phyloP scores from a whole-genome alignment of 805 yeast genomes.

The Schwanniomyces polymorphus region DNA sequence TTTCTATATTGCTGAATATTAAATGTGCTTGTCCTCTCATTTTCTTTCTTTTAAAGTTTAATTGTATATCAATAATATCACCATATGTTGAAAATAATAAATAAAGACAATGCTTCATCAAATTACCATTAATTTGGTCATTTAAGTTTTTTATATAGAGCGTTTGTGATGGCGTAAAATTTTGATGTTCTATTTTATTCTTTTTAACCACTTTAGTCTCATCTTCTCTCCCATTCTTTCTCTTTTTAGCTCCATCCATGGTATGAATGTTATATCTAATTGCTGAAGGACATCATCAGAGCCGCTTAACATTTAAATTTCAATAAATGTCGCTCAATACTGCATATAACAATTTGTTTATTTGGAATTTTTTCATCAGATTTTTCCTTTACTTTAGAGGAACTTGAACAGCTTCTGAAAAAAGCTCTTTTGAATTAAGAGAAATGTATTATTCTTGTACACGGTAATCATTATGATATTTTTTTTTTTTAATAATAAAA shows the following conservation, averaged over 20 bases:
- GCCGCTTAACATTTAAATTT: too few relatives aligned
- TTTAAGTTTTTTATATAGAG: conserved; percentile 60
- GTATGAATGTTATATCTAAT: neutral
- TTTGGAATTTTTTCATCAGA: too few relatives aligned
- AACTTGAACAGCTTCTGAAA: too few relatives aligned
- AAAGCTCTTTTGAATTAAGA: too few relatives aligned
- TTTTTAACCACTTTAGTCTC: conserved; percentile 3
- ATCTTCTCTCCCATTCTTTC: neutral
- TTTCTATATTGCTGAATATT: conserved; percentile 46
- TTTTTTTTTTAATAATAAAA: too few relatives aligned
- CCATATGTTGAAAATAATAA: conserved; percentile 63
- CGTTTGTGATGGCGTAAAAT: conserved; percentile 37
- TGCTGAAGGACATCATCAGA: too few relatives aligned
- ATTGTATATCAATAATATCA: conserved; percentile 55
- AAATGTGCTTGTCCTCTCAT: conserved; percentile 71
- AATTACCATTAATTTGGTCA: conserved; percentile 48
- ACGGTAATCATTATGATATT: too few relatives aligned
- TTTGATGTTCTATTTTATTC: conserved; percentile 5
- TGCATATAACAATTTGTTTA: too few relatives aligned
- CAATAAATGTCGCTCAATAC: too few relatives aligned
- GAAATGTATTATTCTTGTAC: too few relatives aligned
- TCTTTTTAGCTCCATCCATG: conserved; percentile 2
- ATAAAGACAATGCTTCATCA: conserved; percentile 54
- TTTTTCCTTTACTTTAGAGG: too few relatives aligned
- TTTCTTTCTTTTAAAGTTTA: conserved; percentile 35